A percentile compares a stretch with the other conserved stretches of the same genome.
Conservation (phyloP, 139 green algal species). For the Haematococcus sp. region DNA sequence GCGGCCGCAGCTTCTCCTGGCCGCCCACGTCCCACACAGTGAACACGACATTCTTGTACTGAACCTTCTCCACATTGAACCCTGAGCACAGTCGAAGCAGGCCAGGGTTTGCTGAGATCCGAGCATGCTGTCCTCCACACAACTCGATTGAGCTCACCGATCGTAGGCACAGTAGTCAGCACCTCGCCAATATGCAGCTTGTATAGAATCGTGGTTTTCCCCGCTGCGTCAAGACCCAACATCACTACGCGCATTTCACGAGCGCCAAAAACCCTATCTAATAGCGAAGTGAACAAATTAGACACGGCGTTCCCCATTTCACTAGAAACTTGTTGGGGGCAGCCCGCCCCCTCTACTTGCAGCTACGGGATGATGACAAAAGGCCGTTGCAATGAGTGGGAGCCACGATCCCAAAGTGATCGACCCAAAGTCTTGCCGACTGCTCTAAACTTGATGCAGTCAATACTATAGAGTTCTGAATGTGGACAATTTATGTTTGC, state of each 20-base stretch:
- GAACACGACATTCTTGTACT: slow-evolving; percentile 95
- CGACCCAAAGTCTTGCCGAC: too few relatives aligned
- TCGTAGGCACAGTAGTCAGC: slow-evolving; percentile 81
- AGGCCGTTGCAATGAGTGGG: too few relatives aligned
- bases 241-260: slow-evolving; percentile 88
- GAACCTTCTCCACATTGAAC: slow-evolving; percentile 79
- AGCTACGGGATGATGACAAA: too few relatives aligned
- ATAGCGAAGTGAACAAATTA: slow-evolving; percentile 65
- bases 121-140: slow-evolving; percentile 5
- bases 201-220: slow-evolving; percentile 99
- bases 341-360: neutral
- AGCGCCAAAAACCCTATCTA: slow-evolving; percentile 84
- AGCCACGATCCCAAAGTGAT: too few relatives aligned
- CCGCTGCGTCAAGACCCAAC: slow-evolving; percentile 93
- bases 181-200: slow-evolving; percentile 98
- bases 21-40: slow-evolving; percentile 94
- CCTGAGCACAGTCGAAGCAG: neutral
- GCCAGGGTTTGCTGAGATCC: neutral
- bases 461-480: too few relatives aligned
- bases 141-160: slow-evolving; percentile 59
- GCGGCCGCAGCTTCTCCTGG: slow-evolving; percentile 42
- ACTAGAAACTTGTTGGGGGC: too few relatives aligned
- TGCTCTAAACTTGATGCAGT: too few relatives aligned
- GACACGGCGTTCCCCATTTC: slow-evolving; percentile 7
- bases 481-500: too few relatives aligned